Percentiles rank a stretch among this genome's conserved stretches.
Evolutionary conservation across 371 early-diverging fungal genomes (phyloP).

Genomic region (Sporodiniella umbellata): DNA sequence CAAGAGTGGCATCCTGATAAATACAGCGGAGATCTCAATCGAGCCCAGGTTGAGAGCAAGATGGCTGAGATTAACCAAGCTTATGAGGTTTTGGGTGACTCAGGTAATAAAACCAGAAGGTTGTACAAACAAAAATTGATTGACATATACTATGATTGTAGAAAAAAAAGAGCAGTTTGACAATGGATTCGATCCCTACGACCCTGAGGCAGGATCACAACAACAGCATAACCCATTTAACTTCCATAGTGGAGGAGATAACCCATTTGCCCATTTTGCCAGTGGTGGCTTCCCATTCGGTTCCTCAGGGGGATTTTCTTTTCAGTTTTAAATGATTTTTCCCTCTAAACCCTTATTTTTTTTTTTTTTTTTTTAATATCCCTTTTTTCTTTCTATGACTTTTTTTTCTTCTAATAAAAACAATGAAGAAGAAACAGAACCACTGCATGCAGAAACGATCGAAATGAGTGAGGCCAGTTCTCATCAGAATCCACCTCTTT

Average conservation of each 20-base stretch:
- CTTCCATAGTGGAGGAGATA: conserved; percentile 33
- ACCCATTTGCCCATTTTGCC: conserved; percentile 59
- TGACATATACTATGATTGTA: no score
- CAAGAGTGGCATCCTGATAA: conserved; percentile 91
- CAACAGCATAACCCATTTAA: conserved; percentile 28
- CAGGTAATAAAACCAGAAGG: conserved; percentile 41
- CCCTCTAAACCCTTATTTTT: no score
- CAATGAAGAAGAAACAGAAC: conserved; percentile 22
- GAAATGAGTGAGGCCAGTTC: conserved; percentile 19
- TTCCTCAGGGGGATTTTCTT: conserved; percentile 40
- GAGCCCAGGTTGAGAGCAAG: conserved; percentile 79
- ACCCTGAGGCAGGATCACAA: conserved; percentile 60
- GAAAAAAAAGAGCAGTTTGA: conserved; percentile 62
- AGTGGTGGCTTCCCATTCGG: conserved; percentile 55
- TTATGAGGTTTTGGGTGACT: conserved; percentile 85
- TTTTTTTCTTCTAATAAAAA: conserved; percentile 14
- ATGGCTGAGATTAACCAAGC: conserved; percentile 95
- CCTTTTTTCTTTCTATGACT: conserved; percentile 8
- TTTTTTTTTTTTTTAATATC: neutral
- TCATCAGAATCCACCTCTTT: conserved; percentile 3
- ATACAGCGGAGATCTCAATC: conserved; percentile 73
- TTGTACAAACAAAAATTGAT: neutral
- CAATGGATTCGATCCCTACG: conserved; percentile 93
- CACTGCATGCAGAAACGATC: conserved; percentile 23
- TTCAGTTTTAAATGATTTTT: conserved; percentile 18